A percentile compares a stretch with the other conserved stretches of the same genome.
phyloP scores from a whole-genome alignment of 176 grass and related monocot genomes.

The Saccharum spontaneum region DNA sequence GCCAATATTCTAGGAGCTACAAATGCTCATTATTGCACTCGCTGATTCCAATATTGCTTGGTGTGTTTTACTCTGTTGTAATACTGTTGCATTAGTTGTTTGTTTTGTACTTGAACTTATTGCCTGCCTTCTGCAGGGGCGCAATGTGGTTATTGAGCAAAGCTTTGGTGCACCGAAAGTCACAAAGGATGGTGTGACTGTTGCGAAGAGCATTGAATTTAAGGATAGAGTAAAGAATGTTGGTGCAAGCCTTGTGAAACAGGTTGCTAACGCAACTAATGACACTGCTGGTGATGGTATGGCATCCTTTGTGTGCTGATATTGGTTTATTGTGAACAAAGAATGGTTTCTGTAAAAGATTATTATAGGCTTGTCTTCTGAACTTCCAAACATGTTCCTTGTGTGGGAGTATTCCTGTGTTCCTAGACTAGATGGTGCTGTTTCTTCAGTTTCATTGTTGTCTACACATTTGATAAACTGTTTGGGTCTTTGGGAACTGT shows the following conservation, averaged over 20 bases:
- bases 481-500: not conserved
- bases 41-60: not conserved
- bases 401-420: not conserved
- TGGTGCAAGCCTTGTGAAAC: conserved; percentile 96
- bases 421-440: not conserved
- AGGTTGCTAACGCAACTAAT: conserved; percentile 97
- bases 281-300: conserved; percentile 96
- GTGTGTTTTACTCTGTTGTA: not conserved
- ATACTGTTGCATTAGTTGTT: not conserved
- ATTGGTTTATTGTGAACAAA: no score
- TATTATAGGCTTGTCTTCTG: no score
- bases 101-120: not conserved
- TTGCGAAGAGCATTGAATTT: conserved; percentile 98
- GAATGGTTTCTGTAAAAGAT: no score
- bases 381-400: not conserved
- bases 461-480: not conserved
- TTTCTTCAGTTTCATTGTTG: not conserved
- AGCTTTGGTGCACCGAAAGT: conserved; percentile 98
- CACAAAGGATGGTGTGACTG: conserved; percentile 95
- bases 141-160: conserved; percentile 91
- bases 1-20: not conserved
- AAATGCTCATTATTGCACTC: not conserved
- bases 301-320: not conserved
- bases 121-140: conserved; percentile 50
- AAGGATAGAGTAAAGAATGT: conserved; percentile 90